phyloP scores from a whole-genome alignment of 1,139 yeast genomes.

The Blastobotrys proliferans region DNA sequence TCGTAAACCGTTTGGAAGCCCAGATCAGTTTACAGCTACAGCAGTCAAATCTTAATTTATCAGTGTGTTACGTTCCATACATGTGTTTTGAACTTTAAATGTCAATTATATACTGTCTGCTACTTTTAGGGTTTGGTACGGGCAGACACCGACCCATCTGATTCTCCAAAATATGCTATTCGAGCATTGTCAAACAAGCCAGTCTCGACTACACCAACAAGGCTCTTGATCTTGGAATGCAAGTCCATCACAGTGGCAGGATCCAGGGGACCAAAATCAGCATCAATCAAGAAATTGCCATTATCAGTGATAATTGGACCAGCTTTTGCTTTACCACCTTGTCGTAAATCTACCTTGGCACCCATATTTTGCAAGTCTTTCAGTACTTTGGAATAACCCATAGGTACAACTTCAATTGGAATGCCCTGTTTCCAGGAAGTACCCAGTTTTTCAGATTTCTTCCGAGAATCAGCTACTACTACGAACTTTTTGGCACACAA shows the following conservation, averaged over 20 bases:
- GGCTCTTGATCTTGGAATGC: conserved; percentile 60
- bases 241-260: conserved; percentile 47
- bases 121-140: too few species aligned
- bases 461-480: conserved; percentile 90
- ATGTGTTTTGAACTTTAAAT: too few species aligned
- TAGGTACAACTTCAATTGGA: conserved; percentile 93
- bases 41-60: too few species aligned
- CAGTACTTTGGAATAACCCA: conserved; percentile 74
- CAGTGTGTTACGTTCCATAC: too few species aligned
- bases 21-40: too few species aligned
- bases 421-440: conserved; percentile 84
- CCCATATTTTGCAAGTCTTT: conserved; percentile 54
- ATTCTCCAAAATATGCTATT: conserved; percentile 85
- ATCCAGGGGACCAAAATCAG: conserved; percentile 82
- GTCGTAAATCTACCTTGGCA: conserved; percentile 67
- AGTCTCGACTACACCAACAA: conserved; percentile 96
- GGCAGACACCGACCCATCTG: conserved; percentile 56
- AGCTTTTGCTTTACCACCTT: conserved; percentile 89
- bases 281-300: conserved; percentile 88
- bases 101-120: too few species aligned
- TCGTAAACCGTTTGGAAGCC: too few species aligned
- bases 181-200: conserved; percentile 79
- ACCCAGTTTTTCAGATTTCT: conserved; percentile 66
- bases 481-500: conserved; percentile 71
- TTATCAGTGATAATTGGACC: conserved; percentile 99